Conservation (phyloP, 345 rosid species). For the Acer saccharum region DNA sequence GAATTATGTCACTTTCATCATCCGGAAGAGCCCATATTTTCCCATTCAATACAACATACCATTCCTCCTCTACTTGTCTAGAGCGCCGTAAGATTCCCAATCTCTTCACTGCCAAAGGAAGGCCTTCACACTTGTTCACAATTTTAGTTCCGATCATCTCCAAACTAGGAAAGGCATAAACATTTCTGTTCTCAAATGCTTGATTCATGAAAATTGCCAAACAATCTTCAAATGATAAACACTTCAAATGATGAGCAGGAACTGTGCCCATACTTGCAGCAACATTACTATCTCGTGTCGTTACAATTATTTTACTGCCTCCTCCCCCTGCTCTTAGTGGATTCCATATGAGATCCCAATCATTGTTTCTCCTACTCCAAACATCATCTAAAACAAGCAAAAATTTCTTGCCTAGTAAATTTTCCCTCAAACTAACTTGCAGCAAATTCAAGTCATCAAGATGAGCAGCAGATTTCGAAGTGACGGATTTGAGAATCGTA, state of each 20-base stretch:
- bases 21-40: slow-evolving; percentile 17
- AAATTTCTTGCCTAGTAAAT: slow-evolving; percentile 23
- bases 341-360: slow-evolving; percentile 26
- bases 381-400: slow-evolving; percentile 37
- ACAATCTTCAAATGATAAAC: slow-evolving; percentile 27
- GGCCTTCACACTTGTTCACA: slow-evolving; percentile 27
- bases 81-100: slow-evolving; percentile 18
- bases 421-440: slow-evolving; percentile 27
- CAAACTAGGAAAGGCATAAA: slow-evolving; percentile 10
- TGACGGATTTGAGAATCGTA: slow-evolving; percentile 24
- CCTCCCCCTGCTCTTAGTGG: slow-evolving; percentile 21
- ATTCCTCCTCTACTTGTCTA: background rate
- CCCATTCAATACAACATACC: slow-evolving; percentile 22
- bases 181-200: slow-evolving; percentile 19
- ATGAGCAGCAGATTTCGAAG: slow-evolving; percentile 1
- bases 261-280: slow-evolving; percentile 25
- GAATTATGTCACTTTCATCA: slow-evolving; percentile 19
- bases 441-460: slow-evolving; percentile 21
- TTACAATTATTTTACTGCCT: slow-evolving; percentile 31
- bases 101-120: slow-evolving; percentile 25
- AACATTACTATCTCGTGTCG: slow-evolving; percentile 25
- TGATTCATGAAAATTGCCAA: slow-evolving; percentile 23
- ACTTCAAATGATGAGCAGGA: slow-evolving; percentile 20
- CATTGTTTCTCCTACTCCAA: slow-evolving; percentile 11
- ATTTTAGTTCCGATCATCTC: slow-evolving; percentile 21